phyloP scores from a whole-genome alignment of 371 early-diverging fungal species.

The Syncephalastrum sp. region DNA sequence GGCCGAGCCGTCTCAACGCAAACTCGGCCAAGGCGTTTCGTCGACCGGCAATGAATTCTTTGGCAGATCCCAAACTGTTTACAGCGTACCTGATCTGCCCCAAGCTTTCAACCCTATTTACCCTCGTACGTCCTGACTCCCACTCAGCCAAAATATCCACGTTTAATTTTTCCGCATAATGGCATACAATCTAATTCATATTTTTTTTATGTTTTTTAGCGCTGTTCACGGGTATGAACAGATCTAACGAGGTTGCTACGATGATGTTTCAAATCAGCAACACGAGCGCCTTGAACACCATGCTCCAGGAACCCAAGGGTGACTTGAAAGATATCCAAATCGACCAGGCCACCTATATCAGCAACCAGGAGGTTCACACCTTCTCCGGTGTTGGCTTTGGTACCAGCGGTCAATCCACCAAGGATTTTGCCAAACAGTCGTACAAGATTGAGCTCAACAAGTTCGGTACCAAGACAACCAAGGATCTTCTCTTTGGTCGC shows the following conservation, averaged over 20 bases:
- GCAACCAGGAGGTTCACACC: conserved; percentile 37
- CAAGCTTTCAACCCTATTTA: conserved; percentile 46
- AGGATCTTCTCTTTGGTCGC: conserved; percentile 32
- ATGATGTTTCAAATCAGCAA: conserved; percentile 15
- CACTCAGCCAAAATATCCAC: neutral
- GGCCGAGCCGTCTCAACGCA: conserved; percentile 26
- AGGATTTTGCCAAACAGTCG: conserved; percentile 47
- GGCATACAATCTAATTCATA: neutral
- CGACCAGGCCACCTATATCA: conserved; percentile 34
- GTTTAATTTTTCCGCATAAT: neutral
- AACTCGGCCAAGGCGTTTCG: conserved; percentile 27
- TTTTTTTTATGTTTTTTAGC: conserved; percentile 14
- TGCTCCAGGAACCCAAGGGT: conserved; percentile 12
- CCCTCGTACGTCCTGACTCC: conserved; percentile 21
- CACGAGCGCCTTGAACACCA: conserved; percentile 9
- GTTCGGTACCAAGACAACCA: conserved; percentile 22
- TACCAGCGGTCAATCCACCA: conserved; percentile 49
- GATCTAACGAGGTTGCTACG: conserved; percentile 31
- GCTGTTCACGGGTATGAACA: conserved; percentile 33
- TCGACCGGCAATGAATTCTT: conserved; percentile 55
- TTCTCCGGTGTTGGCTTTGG: conserved; percentile 37
- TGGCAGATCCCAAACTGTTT: conserved; percentile 37
- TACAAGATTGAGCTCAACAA: conserved; percentile 46
- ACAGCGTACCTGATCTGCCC: conserved; percentile 46
- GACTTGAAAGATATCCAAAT: conserved; percentile 9